phyloP scores from a whole-genome alignment of 352 stramenopile genomes.

The Globisporangium cylindrosporum region DNA sequence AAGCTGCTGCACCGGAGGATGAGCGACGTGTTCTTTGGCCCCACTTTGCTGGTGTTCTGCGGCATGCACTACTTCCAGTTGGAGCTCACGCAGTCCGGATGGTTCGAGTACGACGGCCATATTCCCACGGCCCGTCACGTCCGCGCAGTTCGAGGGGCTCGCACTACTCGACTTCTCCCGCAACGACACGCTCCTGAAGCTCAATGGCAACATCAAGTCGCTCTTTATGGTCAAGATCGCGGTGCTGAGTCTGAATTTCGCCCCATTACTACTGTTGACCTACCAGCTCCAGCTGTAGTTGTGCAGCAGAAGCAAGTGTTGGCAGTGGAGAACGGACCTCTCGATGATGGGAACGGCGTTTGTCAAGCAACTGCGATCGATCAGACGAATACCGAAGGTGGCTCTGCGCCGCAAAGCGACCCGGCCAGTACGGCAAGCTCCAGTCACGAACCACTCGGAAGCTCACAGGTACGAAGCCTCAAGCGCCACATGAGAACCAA shows the following conservation, averaged over 20 bases:
- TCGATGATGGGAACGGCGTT: no score
- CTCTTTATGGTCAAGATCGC: slow-evolving; percentile 6
- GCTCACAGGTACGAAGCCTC: not conserved
- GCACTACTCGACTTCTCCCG: slow-evolving; percentile 4
- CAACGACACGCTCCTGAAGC: not conserved
- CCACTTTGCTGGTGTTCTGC: slow-evolving; percentile 19
- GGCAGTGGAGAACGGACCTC: no score
- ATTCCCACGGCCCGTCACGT: not conserved
- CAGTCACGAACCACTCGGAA: not conserved
- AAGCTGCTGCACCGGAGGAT: slow-evolving; percentile 18
- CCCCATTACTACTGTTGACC: slow-evolving; percentile 5
- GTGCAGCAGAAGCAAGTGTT: no score
- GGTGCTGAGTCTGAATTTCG: slow-evolving; percentile 9
- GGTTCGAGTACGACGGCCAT: slow-evolving; percentile 2
- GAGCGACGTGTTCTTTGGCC: slow-evolving; percentile 26
- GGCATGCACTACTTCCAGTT: slow-evolving; percentile 11
- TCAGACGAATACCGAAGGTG: no score
- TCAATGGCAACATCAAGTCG: slow-evolving; percentile 15
- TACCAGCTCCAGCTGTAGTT: no score
- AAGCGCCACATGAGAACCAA: not conserved
- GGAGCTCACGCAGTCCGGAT: not conserved
- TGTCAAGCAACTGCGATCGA: no score
- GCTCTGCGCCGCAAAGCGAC: not conserved
- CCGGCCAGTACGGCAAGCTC: not conserved
- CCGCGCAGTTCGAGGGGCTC: not conserved